Evolutionary conservation across 441 rosid species (phyloP), one percentile per base, ranked within the genome.

Genomic region (Erysimum cheiri): DNA sequence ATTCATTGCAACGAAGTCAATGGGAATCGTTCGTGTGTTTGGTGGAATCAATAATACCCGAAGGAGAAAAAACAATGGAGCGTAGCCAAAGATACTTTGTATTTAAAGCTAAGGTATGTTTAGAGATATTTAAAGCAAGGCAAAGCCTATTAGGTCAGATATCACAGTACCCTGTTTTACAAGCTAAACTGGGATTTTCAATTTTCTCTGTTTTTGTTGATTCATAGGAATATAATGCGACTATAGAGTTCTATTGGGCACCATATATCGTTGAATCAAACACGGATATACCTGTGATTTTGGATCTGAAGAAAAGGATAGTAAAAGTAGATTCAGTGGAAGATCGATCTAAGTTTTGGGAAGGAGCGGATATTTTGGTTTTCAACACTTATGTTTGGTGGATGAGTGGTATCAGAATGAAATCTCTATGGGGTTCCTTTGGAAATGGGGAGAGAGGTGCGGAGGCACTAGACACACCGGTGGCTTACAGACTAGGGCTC

Each of bases 301-400:
- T 50, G 15, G 96, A 91, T 73, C 61, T 84, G 37, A 83, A 84
- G 75, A 84, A 91, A 75, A 85, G 98, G 79, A 82, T 91, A 48
- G 40, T 91, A 69, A 91, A 77, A 72, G 92, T 93, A 31, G 96
- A 93, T 74, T 88, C 97, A 6, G 76, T 93, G 55, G 76, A 77
- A 9, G 86, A 86, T 62, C 85, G 88, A 46, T 83, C 93, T 64
- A 82, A 84, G 68, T 55, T 72, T 68, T 93, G 97, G 98, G 78
- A 57, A 57, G 95, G 93, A 71, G 90, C 85, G 0, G 96, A 93
- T 69, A 72, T 93, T 54, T 71, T 93, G 4, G 93, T 85, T 13
- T 93, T 93, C 79, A 93, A 91, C 73, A 85, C 88, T 28, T 93
- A 91, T 40, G 87, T 91, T 15, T 93, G 98, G 98, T 93, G 98